Base-by-base conservation (phyloP, 805 yeast species). In the Yarrowia sp. region DNA sequence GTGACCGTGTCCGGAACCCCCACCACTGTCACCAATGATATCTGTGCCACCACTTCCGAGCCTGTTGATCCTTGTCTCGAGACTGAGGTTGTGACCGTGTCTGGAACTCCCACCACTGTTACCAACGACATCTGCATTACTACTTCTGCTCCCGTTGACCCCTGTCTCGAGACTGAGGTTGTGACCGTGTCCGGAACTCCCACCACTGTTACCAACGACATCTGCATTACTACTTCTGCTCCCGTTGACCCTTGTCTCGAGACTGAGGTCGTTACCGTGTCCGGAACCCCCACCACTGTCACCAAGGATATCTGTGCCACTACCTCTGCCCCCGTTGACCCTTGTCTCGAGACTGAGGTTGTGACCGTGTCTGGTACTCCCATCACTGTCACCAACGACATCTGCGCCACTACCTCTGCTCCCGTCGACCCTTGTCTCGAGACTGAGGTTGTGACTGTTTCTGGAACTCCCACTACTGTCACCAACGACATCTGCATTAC, bases 401-500 rank as follows among this genome's bases (percentile, higher is more conserved):
- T 36, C 41, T 36, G 41, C 40, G 9, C 54, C 10, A 9, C 54
- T 30, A 4, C 54, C 10, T 14, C 52, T 24, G 49, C 49, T 44
- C 33, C 49, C 14, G 32, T 26, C n/a, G 52, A 48, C 12, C 52
- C 52, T 30, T 48, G 52, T 28, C 52, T 48, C 24, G 51, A 46
- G 51, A 28, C 33, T 4, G 35, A 26, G n/a, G 28, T 35, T 17
- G 51, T 35, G 17, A 26, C 51, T 28, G 51, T 46, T 11, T 46
- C 51, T 9, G 51, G 51, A 4, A 26, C 51, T n/a, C 26, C 51
- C 51, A 46, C 51, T 17, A 9, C 28, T 28, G 35, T 46, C 10
- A 46, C 51, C 51, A 46, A 46, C 35, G 35, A 46, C 49, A 43
- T 43, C 24, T 43, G 49, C 49, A 24, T n/a, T n/a, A n/a, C n/a